Percentiles rank a stretch among this genome's conserved stretches.
These are phyloP conservation scores for Pyrenula aspistea DNA, from an alignment of 495 filamentous ascomycete genomes.

Conservation along the genomic window DNA sequence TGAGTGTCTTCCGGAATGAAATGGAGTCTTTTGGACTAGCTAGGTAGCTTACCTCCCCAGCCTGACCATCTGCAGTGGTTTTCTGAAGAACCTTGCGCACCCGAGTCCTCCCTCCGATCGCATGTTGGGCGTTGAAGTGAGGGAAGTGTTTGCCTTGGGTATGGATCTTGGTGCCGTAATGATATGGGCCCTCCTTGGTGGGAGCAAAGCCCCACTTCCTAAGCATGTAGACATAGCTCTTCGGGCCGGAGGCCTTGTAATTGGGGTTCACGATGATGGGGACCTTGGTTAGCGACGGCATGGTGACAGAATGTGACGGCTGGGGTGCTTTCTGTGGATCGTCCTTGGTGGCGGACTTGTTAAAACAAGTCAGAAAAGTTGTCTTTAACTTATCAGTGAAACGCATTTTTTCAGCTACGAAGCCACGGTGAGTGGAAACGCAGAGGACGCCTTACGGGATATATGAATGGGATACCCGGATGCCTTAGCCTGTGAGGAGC, in stretches of 20 bases:
- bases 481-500: no score
- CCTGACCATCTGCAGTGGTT: conserved; percentile 25
- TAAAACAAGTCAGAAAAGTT: neutral
- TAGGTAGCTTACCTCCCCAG: neutral
- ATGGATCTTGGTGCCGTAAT: conserved; percentile 28
- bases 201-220: conserved; percentile 61
- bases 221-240: conserved; percentile 60
- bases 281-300: conserved; percentile 15
- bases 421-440: neutral
- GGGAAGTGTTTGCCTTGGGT: conserved; percentile 26
- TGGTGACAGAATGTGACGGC: neutral
- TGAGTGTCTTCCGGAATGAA: conserved; percentile 19
- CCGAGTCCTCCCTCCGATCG: neutral
- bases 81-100: conserved; percentile 12
- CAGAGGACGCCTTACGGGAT: neutral
- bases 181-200: conserved; percentile 59
- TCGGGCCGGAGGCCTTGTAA: conserved; percentile 53
- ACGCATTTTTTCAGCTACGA: neutral
- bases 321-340: neutral
- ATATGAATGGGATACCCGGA: neutral
- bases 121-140: neutral
- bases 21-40: no score
- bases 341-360: neutral
- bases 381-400: neutral
- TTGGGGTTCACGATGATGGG: conserved; percentile 44